Conservation (phyloP, 1,284 basidiomycete species). For the Blastosporella zonata region DNA sequence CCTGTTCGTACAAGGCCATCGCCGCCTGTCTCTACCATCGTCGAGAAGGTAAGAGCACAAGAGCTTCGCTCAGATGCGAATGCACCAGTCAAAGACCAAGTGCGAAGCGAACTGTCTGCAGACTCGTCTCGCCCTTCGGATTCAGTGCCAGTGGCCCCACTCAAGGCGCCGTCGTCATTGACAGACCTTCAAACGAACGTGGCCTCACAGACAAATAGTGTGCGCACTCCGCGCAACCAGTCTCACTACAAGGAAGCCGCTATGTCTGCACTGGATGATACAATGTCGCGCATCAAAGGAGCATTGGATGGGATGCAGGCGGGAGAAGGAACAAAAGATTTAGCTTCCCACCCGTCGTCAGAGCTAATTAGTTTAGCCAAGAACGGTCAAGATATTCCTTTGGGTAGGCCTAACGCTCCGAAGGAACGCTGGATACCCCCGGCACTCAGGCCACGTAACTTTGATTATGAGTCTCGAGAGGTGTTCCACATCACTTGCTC, state of each 20-base stretch:
- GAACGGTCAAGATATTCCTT: conserved; percentile 16
- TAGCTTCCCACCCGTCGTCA: conserved; percentile 15
- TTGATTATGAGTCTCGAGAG: conserved; percentile 41
- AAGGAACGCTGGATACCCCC: conserved; percentile 56
- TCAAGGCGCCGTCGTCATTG: conserved; percentile 9
- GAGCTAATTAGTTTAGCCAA: conserved; percentile 24
- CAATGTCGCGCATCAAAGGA: conserved; percentile 86
- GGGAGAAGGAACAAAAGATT: conserved; percentile 32
- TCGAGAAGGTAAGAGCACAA: conserved; percentile 43
- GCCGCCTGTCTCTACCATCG: conserved; percentile 25
- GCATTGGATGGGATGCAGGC: conserved; percentile 74
- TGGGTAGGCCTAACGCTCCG: conserved; percentile 19
- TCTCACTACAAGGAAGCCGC: conserved; percentile 59
- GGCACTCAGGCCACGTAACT: conserved; percentile 41
- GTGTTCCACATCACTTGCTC: conserved; percentile 46
- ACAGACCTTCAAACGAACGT: conserved; percentile 8
- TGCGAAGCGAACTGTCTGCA: conserved; percentile 3
- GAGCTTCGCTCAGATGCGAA: neutral
- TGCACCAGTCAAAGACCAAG: neutral
- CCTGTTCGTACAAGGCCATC: neutral
- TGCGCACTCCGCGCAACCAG: conserved; percentile 30
- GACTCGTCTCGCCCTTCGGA: conserved; percentile 3
- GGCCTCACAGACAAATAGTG: conserved; percentile 7
- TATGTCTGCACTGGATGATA: conserved; percentile 78
- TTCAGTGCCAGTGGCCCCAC: neutral